Evolutionary conservation across 2,329 filamentous ascomycete genomes (phyloP), one percentile per base, ranked within the genome.

Genomic region (Cordyceps farinosa): DNA sequence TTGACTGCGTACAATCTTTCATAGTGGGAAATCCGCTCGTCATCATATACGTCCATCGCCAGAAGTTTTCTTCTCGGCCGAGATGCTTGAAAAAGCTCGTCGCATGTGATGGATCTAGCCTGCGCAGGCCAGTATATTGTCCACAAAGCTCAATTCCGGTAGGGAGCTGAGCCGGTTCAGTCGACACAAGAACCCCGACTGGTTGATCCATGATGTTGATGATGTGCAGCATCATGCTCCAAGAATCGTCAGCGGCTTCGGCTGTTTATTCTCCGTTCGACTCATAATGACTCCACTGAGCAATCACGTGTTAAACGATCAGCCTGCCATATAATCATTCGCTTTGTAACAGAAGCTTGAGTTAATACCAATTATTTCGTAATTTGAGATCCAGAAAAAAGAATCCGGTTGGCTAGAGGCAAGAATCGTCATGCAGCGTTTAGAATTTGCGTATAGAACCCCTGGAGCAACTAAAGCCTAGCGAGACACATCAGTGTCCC

Each of bases 1-100:
- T 63, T 0, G 62, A 47, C 0, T 62, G 36, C 22, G 66, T 66
- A 65, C 70, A 75, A 2, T 69, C 44, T 0, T 64, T 38, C 13
- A 63, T 51, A 1, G 66, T 65, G 6, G 66, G 53, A 9, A 70
- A 73, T 0, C 71, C 73, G 0, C 66, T 68, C 1, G 64, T 63
- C 15, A 73, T 64, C 67, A 78, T 69, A 32, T 76, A 76, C 0
- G 72, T 75, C 76, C 76, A 78, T 1, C 68, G 69, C 36, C 69
- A 65, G 0, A 65, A 67, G 4, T 77, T 76, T 10, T 70, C 67
- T 0, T 67, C 64, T 4, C 75, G 69, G 1, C 73, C 74, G 3
- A 78, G 69, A 50, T 77, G 70, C 42, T 68, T 68, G 68, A 69
- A 77, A 5, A 73, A 68, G 2, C 68, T 54, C 4, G 68, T 44